These are phyloP conservation scores for Globisporangium solare DNA, from an alignment of 352 stramenopile genomes.

Conservation along the genomic window DNA sequence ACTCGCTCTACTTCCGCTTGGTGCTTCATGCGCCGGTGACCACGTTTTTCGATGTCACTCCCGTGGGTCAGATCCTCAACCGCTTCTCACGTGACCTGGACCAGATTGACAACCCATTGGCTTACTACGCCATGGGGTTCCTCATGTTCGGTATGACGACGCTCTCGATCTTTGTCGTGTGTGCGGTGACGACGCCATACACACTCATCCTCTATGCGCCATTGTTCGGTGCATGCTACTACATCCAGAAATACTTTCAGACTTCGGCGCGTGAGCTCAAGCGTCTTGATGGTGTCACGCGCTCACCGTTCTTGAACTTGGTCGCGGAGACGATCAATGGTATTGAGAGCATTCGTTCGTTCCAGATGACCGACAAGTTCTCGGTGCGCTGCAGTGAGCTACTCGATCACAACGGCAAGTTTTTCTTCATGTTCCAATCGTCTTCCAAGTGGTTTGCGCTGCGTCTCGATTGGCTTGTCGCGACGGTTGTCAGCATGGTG, in stretches of 20 bases:
- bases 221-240: conserved; percentile 9
- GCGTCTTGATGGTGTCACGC: conserved; percentile 80
- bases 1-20: conserved; percentile 9
- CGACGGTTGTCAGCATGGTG: conserved; percentile 10
- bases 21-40: conserved; percentile 21
- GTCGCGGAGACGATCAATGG: conserved; percentile 86
- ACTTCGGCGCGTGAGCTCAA: conserved; percentile 70
- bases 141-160: conserved; percentile 16
- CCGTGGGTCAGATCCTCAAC: conserved; percentile 22
- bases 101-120: conserved; percentile 16
- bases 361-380: conserved; percentile 8
- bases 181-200: conserved; percentile 15
- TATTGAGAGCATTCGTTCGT: conserved; percentile 84
- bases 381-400: conserved; percentile 5
- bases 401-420: conserved; percentile 15
- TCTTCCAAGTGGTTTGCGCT: conserved; percentile 15
- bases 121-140: conserved; percentile 16
- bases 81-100: conserved; percentile 21
- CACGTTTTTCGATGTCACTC: conserved; percentile 28
- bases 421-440: conserved; percentile 13
- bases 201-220: conserved; percentile 34
- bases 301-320: conserved; percentile 83
- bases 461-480: conserved; percentile 17
- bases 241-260: conserved; percentile 65
- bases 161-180: conserved; percentile 20